A percentile compares a stretch with the other conserved stretches of the same genome.
These are phyloP conservation scores for Globisporangium okanoganense DNA, from an alignment of 352 stramenopile genomes.

Conservation along the genomic window DNA sequence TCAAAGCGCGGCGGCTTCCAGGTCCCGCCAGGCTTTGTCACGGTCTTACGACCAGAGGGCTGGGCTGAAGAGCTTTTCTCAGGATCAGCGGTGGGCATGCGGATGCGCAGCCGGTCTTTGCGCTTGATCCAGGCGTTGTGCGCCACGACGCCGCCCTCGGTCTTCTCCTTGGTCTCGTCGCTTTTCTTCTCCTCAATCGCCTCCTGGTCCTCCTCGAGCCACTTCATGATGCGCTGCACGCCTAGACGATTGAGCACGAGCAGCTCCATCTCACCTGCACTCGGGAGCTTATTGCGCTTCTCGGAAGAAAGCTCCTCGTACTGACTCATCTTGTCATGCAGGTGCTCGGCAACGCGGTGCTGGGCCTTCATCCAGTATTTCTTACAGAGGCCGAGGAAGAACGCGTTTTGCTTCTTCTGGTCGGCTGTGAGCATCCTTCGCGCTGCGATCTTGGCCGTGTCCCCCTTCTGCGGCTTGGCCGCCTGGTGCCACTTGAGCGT, in stretches of 20 bases:
- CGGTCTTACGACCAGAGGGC: not conserved
- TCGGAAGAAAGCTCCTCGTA: conserved; percentile 18
- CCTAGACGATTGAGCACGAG: conserved; percentile 55
- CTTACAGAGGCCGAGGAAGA: conserved; percentile 73
- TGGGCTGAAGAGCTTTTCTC: not conserved
- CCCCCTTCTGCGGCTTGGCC: conserved; percentile 77
- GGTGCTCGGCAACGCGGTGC: conserved; percentile 62
- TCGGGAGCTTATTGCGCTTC: conserved; percentile 22
- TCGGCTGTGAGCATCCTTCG: conserved; percentile 54
- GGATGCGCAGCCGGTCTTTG: conserved; percentile 75
- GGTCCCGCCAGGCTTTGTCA: conserved; percentile 13
- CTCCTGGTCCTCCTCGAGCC: conserved; percentile 71
- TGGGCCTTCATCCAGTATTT: conserved; percentile 72
- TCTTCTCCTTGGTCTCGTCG: conserved; percentile 72
- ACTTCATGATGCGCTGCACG: conserved; percentile 70
- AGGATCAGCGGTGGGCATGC: conserved; percentile 37
- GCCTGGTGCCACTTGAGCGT: conserved; percentile 84
- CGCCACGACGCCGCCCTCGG: conserved; percentile 61
- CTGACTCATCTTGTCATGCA: conserved; percentile 55
- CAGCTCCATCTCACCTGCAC: conserved; percentile 46
- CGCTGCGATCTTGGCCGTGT: conserved; percentile 82
- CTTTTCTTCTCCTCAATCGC: conserved; percentile 59
- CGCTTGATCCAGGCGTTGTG: conserved; percentile 77
- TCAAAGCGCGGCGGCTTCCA: conserved; percentile 59
- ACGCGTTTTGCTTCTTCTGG: conserved; percentile 76